Conservation (phyloP, 164 flowering plant species). For the Magnolia sinica region DNA sequence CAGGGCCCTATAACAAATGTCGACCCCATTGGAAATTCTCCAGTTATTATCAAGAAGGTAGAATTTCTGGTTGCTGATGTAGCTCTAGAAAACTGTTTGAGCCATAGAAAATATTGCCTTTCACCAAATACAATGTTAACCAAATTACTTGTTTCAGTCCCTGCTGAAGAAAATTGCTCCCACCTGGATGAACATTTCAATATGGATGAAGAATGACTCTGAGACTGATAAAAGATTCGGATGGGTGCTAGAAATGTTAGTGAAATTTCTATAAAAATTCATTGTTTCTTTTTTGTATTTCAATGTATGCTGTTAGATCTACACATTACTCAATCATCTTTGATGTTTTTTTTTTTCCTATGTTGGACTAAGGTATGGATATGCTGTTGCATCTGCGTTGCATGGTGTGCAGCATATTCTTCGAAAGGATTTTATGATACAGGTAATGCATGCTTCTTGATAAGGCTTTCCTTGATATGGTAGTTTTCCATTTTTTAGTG, state of each 20-base stretch:
- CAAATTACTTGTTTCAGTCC: constrained; percentile 30
- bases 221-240: constrained; percentile 90
- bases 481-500: neutral
- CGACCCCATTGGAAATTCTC: constrained; percentile 98
- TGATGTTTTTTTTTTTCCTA: constrained; percentile 1
- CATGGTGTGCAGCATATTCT: constrained; percentile 88
- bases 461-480: neutral
- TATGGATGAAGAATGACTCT: constrained; percentile 80
- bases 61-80: neutral
- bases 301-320: neutral
- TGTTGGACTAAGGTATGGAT: constrained; percentile 46
- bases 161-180: constrained; percentile 81
- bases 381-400: constrained; percentile 87
- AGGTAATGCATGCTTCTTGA: constrained; percentile 43
- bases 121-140: neutral
- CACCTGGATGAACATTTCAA: constrained; percentile 93
- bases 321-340: neutral
- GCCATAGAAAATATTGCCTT: too few relatives aligned
- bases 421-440: constrained; percentile 89
- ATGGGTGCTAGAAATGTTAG: constrained; percentile 98
- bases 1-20: constrained; percentile 76
- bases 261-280: neutral
- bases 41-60: constrained; percentile 92
- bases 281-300: neutral
- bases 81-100: neutral